Conservation (phyloP, 2,329 filamentous ascomycete genomes). For the Ambrosiella cleistominuta region DNA sequence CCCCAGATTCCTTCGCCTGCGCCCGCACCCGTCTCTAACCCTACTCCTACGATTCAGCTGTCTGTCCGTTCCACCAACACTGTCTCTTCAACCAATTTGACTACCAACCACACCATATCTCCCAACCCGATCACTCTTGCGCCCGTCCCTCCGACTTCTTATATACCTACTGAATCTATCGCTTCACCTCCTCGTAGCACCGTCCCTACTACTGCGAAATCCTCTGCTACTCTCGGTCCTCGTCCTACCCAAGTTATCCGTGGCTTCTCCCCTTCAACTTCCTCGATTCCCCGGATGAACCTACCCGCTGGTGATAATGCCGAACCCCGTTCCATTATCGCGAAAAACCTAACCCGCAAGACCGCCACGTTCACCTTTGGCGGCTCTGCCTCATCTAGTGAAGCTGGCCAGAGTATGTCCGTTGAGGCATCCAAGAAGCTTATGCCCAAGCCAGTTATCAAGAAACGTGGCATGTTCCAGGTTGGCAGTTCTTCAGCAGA, state of each 20-base stretch:
- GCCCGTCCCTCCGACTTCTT: conserved; percentile 15
- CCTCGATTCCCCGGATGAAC: conserved; percentile 7
- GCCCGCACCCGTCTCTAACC: conserved; percentile 14
- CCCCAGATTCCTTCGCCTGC: conserved; percentile 18
- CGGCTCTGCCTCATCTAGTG: conserved; percentile 59
- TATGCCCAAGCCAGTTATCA: conserved; percentile 18
- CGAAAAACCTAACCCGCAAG: conserved; percentile 52
- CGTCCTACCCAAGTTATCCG: conserved; percentile 32
- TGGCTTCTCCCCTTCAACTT: conserved; percentile 58
- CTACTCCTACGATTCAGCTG: conserved; percentile 15
- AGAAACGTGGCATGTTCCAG: conserved; percentile 29
- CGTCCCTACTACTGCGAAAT: not conserved
- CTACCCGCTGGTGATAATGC: conserved; percentile 19
- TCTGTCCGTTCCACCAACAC: conserved; percentile 20
- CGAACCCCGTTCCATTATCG: conserved; percentile 23
- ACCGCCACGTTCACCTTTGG: conserved; percentile 54
- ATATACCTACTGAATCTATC: conserved; percentile 12
- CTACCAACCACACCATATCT: conserved; percentile 18
- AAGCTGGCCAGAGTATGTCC: conserved; percentile 32
- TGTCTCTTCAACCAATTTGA: conserved; percentile 6
- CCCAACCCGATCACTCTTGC: conserved; percentile 17
- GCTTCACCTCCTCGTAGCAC: not conserved
- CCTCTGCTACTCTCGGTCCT: conserved; percentile 27
- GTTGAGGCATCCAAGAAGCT: conserved; percentile 13
- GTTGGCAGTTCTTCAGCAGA: conserved; percentile 52